These are phyloP conservation scores for Pichia heedii DNA, from an alignment of 805 yeast species.

Conservation along the genomic window DNA sequence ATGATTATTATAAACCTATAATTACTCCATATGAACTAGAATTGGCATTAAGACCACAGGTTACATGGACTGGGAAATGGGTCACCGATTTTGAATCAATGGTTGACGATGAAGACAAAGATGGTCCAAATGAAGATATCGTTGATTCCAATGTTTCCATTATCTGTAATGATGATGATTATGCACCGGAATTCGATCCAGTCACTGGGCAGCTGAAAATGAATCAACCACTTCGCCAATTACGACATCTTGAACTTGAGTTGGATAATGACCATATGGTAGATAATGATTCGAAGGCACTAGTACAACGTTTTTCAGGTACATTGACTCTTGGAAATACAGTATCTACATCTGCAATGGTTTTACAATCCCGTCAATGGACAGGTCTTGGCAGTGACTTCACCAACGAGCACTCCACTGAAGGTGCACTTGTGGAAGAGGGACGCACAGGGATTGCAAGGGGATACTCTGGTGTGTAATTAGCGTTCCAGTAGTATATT, in stretches of 20 bases:
- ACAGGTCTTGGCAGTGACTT: conserved; percentile 87
- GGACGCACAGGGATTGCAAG: conserved; percentile 88
- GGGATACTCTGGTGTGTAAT: conserved; percentile 46
- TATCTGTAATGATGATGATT: conserved; percentile 40
- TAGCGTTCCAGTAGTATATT: neutral
- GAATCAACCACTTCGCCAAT: conserved; percentile 66
- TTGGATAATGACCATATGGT: conserved; percentile 25
- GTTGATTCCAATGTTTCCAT: too few species aligned
- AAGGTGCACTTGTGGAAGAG: conserved; percentile 75
- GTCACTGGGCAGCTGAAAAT: conserved; percentile 73
- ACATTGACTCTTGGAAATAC: conserved; percentile 64
- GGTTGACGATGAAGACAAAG: conserved; percentile 31
- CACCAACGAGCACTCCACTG: conserved; percentile 29
- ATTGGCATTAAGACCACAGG: conserved; percentile 65
- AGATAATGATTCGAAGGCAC: conserved; percentile 18
- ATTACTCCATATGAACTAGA: conserved; percentile 88
- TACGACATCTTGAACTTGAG: conserved; percentile 57
- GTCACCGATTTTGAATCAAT: conserved; percentile 62
- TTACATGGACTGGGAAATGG: conserved; percentile 94
- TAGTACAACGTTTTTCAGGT: conserved; percentile 50
- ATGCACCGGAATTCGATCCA: conserved; percentile 78
- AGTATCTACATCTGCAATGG: conserved; percentile 79
- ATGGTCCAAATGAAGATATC: too few species aligned
- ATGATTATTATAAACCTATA: conserved; percentile 82
- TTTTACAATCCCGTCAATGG: conserved; percentile 69